phyloP scores from a whole-genome alignment of 805 yeast genomes.

The Wickerhamomyces pijperi region DNA sequence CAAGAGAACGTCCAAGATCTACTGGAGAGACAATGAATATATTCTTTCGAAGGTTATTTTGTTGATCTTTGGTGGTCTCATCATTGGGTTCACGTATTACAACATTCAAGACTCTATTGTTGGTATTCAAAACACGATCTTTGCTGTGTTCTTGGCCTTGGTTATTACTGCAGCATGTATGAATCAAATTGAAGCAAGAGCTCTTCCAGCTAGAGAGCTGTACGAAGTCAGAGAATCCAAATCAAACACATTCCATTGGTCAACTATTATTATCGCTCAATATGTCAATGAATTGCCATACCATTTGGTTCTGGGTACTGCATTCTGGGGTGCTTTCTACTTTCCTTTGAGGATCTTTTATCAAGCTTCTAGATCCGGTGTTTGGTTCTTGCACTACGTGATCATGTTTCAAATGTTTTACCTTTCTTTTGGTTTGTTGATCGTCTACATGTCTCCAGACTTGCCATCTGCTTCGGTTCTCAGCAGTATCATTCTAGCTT shows the following conservation, averaged over 20 bases:
- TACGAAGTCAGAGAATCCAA: constrained; percentile 63
- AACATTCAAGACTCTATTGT: constrained; percentile 22
- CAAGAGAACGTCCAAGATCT: neutral
- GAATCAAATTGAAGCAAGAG: constrained; percentile 47
- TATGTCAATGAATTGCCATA: constrained; percentile 52
- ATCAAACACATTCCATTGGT: constrained; percentile 69
- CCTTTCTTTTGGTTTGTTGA: constrained; percentile 36
- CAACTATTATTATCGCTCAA: constrained; percentile 42
- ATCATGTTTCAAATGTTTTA: constrained; percentile 32
- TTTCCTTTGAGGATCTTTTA: constrained; percentile 28
- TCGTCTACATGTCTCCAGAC: constrained; percentile 46
- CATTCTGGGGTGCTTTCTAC: constrained; percentile 43
- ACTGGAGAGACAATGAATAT: neutral
- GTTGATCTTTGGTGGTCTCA: neutral
- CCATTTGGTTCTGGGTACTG: constrained; percentile 33
- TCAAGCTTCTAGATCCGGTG: constrained; percentile 37
- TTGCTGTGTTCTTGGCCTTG: constrained; percentile 46
- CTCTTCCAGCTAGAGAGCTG: constrained; percentile 45
- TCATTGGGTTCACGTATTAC: neutral
- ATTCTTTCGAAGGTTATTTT: neutral
- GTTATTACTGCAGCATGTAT: constrained; percentile 45
- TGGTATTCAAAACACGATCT: constrained; percentile 37
- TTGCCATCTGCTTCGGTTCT: constrained; percentile 57
- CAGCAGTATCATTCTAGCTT: constrained; percentile 41
- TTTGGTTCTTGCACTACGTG: constrained; percentile 29